phyloP scores from a whole-genome alignment of 23 red algal genomes.

The Gracilaria caudata region DNA sequence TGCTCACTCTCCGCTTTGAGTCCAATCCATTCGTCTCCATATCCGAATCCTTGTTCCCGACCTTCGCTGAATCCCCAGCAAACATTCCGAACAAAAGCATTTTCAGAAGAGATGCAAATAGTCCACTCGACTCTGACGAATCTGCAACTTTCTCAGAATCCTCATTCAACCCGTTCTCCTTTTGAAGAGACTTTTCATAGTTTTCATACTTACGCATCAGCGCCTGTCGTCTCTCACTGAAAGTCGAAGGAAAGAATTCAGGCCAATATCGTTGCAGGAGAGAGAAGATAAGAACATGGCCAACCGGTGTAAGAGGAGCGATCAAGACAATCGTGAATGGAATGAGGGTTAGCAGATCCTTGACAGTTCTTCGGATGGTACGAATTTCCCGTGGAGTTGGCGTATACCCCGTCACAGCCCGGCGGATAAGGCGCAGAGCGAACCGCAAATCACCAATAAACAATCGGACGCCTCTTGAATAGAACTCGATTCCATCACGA shows the following conservation, averaged over 20 bases:
- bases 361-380: slow-evolving; percentile 87
- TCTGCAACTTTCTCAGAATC: slow-evolving; percentile 2
- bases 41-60: not conserved
- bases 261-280: slow-evolving; percentile 98
- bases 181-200: slow-evolving; percentile 33
- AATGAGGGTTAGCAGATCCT: slow-evolving; percentile 91
- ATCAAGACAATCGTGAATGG: slow-evolving; percentile 95
- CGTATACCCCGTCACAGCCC: slow-evolving; percentile 83
- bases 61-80: slow-evolving; percentile 15
- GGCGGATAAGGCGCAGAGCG: slow-evolving; percentile 76
- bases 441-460: slow-evolving; percentile 88
- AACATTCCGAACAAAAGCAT: slow-evolving; percentile 42
- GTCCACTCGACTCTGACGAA: not conserved
- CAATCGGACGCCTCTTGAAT: slow-evolving; percentile 83
- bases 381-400: slow-evolving; percentile 94
- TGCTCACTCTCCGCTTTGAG: not conserved
- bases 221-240: slow-evolving; percentile 93
- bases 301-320: slow-evolving; percentile 92
- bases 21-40: not conserved
- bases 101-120: slow-evolving; percentile 14
- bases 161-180: not conserved
- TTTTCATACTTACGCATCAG: slow-evolving; percentile 91
- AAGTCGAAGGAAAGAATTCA: slow-evolving; percentile 97
- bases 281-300: slow-evolving; percentile 97
- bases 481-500: slow-evolving; percentile 89